A percentile compares a stretch with the other conserved stretches of the same genome.
phyloP scores from a whole-genome alignment of 345 rosid species.

The Pistacia atlantica region DNA sequence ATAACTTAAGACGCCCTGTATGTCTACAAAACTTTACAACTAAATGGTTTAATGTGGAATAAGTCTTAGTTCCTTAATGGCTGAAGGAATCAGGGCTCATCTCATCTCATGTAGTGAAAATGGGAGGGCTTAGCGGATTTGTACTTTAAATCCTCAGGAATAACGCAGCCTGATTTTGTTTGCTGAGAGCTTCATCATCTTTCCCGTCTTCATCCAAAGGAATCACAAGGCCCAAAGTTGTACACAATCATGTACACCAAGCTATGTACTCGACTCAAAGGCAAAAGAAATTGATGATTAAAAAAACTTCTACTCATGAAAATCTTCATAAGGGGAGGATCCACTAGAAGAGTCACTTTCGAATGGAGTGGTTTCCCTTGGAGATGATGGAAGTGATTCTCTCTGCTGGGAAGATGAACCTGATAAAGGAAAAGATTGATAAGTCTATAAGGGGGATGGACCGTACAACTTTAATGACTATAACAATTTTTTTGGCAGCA shows the following conservation, averaged over 20 bases:
- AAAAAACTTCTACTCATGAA: slow-evolving; percentile 41
- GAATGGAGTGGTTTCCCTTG: slow-evolving; percentile 64
- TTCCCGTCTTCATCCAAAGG: neutral
- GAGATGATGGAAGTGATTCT: slow-evolving; percentile 79
- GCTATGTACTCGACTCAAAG: slow-evolving; percentile 18
- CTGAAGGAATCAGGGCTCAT: neutral
- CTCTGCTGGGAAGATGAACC: slow-evolving; percentile 78
- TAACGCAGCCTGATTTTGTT: neutral
- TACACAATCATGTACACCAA: neutral
- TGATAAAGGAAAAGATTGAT: slow-evolving; percentile 29
- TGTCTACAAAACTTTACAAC: slow-evolving; percentile 31
- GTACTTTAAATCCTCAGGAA: neutral
- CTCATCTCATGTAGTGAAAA: neutral
- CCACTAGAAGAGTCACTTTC: slow-evolving; percentile 81
- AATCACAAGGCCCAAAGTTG: neutral
- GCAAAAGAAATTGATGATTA: slow-evolving; percentile 1
- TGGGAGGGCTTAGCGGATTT: neutral
- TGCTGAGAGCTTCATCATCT: neutral
- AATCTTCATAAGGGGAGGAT: slow-evolving; percentile 84
- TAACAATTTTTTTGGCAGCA: too few species aligned
- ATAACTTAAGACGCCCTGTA: slow-evolving; percentile 3
- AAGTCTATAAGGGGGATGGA: neutral
- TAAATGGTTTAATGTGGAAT: neutral
- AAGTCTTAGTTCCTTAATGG: neutral
- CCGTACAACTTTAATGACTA: neutral